Percentiles rank a stretch among this genome's conserved stretches.
phyloP scores from a whole-genome alignment of 257 asterid genomes.

The Knoxia roxburghii region DNA sequence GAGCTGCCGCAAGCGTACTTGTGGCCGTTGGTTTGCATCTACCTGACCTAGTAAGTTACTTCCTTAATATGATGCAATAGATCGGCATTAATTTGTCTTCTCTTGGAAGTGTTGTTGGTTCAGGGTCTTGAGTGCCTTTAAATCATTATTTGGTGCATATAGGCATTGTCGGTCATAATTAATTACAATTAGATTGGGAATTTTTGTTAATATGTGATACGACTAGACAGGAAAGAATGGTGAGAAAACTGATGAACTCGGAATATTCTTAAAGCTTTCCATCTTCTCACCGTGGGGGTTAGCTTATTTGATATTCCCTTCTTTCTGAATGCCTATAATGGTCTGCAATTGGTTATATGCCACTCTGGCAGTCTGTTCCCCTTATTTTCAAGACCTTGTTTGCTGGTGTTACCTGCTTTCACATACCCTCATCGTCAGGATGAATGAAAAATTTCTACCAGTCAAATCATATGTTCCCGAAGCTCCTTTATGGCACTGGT shows the following conservation, averaged over 20 bases:
- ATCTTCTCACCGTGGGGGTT: background rate
- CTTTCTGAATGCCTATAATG: background rate
- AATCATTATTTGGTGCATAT: background rate
- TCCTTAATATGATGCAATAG: constrained; percentile 6
- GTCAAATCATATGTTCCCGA: background rate
- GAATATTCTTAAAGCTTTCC: background rate
- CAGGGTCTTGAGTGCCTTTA: background rate
- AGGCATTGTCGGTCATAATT: background rate
- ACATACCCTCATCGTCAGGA: no score
- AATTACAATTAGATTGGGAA: background rate
- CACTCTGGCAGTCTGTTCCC: no score
- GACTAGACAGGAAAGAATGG: background rate
- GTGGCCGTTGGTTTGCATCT: constrained; percentile 90
- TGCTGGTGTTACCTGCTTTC: no score
- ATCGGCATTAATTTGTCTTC: background rate
- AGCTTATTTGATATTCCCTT: background rate
- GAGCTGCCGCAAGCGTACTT: constrained; percentile 94
- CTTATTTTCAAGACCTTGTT: no score
- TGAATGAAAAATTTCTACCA: no score
- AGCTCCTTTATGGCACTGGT: background rate
- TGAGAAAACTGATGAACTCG: background rate
- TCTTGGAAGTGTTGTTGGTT: background rate
- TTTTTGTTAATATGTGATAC: background rate
- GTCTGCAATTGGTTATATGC: no score
- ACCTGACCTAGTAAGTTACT: constrained; percentile 80